Percentiles rank a stretch among this genome's conserved stretches.
Evolutionary conservation across 345 rosid genomes (phyloP).

Genomic region (Citrus mangshanensis): DNA sequence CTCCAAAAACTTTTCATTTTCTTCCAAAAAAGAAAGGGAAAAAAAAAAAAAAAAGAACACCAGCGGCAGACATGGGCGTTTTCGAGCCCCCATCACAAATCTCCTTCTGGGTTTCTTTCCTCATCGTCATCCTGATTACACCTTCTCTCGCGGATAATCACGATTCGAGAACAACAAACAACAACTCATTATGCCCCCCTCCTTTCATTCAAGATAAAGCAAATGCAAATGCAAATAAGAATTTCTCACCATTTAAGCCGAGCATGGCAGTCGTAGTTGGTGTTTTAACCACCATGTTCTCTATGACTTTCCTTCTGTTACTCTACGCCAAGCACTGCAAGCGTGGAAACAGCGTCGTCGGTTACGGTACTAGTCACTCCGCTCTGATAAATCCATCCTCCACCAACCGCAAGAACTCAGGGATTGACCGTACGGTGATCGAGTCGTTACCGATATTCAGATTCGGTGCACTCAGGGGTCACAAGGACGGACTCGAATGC

Average conservation of each 20-base stretch:
- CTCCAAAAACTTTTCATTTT: neutral
- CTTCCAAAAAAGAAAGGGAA: neutral
- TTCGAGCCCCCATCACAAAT: neutral
- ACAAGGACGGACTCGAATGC: slow-evolving; percentile 80
- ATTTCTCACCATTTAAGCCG: slow-evolving; percentile 49
- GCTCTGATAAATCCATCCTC: neutral
- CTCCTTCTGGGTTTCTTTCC: neutral
- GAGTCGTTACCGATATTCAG: slow-evolving; percentile 85
- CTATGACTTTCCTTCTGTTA: slow-evolving; percentile 68
- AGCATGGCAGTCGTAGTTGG: slow-evolving; percentile 58
- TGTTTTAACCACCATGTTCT: slow-evolving; percentile 63
- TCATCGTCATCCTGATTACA: neutral
- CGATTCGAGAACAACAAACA: slow-evolving; percentile 4
- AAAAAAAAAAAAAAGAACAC: too few relatives aligned
- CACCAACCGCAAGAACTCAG: slow-evolving; percentile 56
- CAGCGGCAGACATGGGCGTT: slow-evolving; percentile 9
- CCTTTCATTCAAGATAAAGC: slow-evolving; percentile 15
- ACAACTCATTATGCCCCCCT: neutral
- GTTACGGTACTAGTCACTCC: slow-evolving; percentile 7
- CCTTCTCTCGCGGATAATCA: slow-evolving; percentile 2
- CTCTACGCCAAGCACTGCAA: slow-evolving; percentile 85
- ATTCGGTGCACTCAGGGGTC: slow-evolving; percentile 67
- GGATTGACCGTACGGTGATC: slow-evolving; percentile 65
- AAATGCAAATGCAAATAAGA: neutral
- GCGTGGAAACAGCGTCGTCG: slow-evolving; percentile 19